Evolutionary conservation across 768 basidiomycete genomes (phyloP).

Genomic region (Termitomyces sp.): DNA sequence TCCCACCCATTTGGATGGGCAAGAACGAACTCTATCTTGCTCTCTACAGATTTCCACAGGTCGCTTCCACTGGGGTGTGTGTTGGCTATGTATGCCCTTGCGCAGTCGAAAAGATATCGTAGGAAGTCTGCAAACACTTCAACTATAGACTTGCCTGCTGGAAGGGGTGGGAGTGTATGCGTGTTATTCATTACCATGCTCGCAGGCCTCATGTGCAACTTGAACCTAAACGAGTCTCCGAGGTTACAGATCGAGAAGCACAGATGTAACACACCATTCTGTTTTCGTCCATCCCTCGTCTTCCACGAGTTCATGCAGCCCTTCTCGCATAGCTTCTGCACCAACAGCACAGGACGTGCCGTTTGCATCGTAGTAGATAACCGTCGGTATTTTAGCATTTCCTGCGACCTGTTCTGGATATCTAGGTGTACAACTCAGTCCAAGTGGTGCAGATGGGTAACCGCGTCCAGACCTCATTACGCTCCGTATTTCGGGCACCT

Average conservation of each 20-base stretch:
- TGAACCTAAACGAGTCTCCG: neutral
- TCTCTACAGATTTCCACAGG: conserved; percentile 41
- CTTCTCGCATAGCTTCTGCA: conserved; percentile 32
- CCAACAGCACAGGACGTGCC: conserved; percentile 33
- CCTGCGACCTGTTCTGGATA: neutral
- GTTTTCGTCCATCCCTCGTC: conserved; percentile 44
- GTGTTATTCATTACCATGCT: neutral
- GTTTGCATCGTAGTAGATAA: neutral
- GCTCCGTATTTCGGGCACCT: conserved; percentile 1
- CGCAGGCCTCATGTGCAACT: neutral
- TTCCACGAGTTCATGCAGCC: conserved; percentile 31
- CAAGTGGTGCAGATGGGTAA: neutral
- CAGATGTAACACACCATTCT: conserved; percentile 37
- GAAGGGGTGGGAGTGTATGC: conserved; percentile 31
- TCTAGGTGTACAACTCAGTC: neutral
- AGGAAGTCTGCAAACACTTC: conserved; percentile 49
- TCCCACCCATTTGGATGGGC: conserved; percentile 68
- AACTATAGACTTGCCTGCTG: conserved; percentile 32
- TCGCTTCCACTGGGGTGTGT: conserved; percentile 14
- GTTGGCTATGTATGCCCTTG: conserved; percentile 41
- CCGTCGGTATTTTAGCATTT: neutral
- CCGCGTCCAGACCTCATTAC: neutral
- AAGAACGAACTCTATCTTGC: conserved; percentile 44
- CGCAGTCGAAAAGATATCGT: conserved; percentile 40
- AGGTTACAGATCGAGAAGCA: neutral